These are phyloP conservation scores for Staphylotrichum longicolle DNA, from an alignment of 495 filamentous ascomycete species.

Conservation along the genomic window DNA sequence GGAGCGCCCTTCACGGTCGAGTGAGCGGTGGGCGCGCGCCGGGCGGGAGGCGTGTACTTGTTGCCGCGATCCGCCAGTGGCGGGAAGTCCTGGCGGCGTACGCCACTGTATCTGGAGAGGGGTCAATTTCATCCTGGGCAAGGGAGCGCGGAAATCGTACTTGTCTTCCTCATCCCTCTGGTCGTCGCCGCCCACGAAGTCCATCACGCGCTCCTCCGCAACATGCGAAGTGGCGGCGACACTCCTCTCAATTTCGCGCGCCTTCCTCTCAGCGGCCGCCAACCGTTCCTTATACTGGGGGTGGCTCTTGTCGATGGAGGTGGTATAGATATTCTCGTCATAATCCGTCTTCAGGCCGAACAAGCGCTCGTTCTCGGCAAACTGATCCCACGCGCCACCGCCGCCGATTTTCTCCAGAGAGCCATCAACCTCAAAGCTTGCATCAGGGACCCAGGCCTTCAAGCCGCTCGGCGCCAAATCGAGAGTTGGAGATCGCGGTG, in stretches of 20 bases:
- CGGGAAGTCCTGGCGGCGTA: constrained; percentile 73
- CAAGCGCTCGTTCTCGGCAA: constrained; percentile 79
- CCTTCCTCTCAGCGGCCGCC: constrained; percentile 76
- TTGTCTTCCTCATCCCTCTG: constrained; percentile 83
- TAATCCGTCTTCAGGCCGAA: constrained; percentile 87
- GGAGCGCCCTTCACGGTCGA: constrained; percentile 70
- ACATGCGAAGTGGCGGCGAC: constrained; percentile 71
- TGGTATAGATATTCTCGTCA: constrained; percentile 93
- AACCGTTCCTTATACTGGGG: constrained; percentile 74
- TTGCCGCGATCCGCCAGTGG: constrained; percentile 60
- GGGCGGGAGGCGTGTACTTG: constrained; percentile 87
- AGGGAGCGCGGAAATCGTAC: constrained; percentile 41
- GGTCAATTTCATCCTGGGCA: constrained; percentile 25
- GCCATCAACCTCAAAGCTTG: constrained; percentile 59
- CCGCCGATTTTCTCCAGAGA: constrained; percentile 60
- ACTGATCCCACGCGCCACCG: constrained; percentile 76
- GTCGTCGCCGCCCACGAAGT: constrained; percentile 53
- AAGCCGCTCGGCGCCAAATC: constrained; percentile 68
- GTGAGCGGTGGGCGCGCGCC: constrained; percentile 71
- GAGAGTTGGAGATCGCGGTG: constrained; percentile 76
- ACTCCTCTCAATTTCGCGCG: constrained; percentile 81
- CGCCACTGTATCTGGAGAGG: constrained; percentile 76
- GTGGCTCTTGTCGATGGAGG: constrained; percentile 75
- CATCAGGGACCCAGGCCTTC: constrained; percentile 79
- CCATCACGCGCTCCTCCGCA: constrained; percentile 81